Conservation (phyloP, 306 rosid species). For the Lotus japonicus region DNA sequence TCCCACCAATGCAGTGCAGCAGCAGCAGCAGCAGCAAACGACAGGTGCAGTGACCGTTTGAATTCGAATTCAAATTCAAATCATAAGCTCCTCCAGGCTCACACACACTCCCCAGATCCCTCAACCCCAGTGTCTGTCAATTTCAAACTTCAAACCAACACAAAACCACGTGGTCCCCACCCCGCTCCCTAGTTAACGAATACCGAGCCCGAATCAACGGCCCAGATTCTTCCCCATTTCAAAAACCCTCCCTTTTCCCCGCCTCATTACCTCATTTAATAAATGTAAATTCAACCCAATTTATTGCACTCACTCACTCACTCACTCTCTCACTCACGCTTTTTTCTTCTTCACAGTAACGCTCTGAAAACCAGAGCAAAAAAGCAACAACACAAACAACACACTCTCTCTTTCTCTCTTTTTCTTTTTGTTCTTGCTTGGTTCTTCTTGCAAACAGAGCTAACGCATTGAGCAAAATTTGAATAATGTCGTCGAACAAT, state of each 20-base stretch:
- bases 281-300: slow-evolving; percentile 17
- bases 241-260: slow-evolving; percentile 65
- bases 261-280: slow-evolving; percentile 35
- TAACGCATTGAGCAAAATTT: background rate
- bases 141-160: too few species aligned
- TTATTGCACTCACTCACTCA: slow-evolving; percentile 24
- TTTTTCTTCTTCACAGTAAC: background rate
- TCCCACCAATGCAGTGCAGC: too few species aligned
- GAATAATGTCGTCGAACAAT: slow-evolving; percentile 41
- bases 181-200: slow-evolving; percentile 59
- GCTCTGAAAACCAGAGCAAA: slow-evolving; percentile 17
- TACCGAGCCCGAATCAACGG: slow-evolving; percentile 46
- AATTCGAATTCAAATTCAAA: slow-evolving; percentile 58
- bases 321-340: slow-evolving; percentile 15
- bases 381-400: background rate
- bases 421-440: background rate
- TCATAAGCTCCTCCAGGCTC: background rate
- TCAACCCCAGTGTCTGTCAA: background rate
- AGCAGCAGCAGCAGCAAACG: slow-evolving; percentile 5
- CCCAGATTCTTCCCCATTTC: slow-evolving; percentile 40
- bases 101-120: background rate
- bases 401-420: background rate
- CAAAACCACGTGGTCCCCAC: slow-evolving; percentile 41
- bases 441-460: slow-evolving; percentile 32
- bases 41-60: slow-evolving; percentile 67